Conservation (phyloP, 495 filamentous ascomycete species). For the Aspergillus bridgeri region DNA sequence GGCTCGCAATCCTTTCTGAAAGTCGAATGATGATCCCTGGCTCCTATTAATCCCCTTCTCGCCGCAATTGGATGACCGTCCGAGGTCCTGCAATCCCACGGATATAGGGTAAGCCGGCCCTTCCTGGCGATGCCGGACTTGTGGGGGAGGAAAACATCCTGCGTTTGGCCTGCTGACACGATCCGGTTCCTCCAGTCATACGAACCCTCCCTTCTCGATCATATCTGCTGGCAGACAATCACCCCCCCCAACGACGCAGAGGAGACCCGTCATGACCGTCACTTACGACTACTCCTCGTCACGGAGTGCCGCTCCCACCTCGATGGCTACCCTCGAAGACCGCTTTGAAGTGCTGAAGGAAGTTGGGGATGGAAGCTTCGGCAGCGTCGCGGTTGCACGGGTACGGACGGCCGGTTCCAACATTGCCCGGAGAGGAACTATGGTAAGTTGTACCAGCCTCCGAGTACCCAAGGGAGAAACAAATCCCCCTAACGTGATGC, state of each 20-base stretch:
- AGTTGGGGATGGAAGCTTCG: slow-evolving; percentile 98
- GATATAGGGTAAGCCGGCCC: slow-evolving; percentile 1
- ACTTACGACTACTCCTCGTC: slow-evolving; percentile 57
- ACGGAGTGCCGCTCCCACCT: slow-evolving; percentile 49
- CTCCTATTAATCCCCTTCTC: slow-evolving; percentile 17
- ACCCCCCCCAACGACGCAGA: slow-evolving; percentile 10
- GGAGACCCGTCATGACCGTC: slow-evolving; percentile 59
- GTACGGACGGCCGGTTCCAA: slow-evolving; percentile 85
- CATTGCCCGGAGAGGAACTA: slow-evolving; percentile 83
- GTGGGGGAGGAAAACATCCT: not conserved
- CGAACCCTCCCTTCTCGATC: slow-evolving; percentile 22
- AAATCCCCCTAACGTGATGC: not conserved
- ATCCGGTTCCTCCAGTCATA: slow-evolving; percentile 9
- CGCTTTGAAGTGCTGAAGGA: slow-evolving; percentile 97
- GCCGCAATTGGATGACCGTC: slow-evolving; percentile 16
- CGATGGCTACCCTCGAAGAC: slow-evolving; percentile 65
- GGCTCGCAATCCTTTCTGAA: slow-evolving; percentile 10
- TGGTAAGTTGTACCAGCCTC: slow-evolving; percentile 58
- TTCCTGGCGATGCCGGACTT: not conserved
- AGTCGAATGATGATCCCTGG: slow-evolving; percentile 26
- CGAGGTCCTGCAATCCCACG: slow-evolving; percentile 15
- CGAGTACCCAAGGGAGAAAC: slow-evolving; percentile 9
- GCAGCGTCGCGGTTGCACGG: slow-evolving; percentile 88
- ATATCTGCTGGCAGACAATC: slow-evolving; percentile 45
- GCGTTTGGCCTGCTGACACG: slow-evolving; percentile 3